Base-by-base conservation (phyloP, 2,329 filamentous ascomycete genomes). In the Rhinocladiella similis region DNA sequence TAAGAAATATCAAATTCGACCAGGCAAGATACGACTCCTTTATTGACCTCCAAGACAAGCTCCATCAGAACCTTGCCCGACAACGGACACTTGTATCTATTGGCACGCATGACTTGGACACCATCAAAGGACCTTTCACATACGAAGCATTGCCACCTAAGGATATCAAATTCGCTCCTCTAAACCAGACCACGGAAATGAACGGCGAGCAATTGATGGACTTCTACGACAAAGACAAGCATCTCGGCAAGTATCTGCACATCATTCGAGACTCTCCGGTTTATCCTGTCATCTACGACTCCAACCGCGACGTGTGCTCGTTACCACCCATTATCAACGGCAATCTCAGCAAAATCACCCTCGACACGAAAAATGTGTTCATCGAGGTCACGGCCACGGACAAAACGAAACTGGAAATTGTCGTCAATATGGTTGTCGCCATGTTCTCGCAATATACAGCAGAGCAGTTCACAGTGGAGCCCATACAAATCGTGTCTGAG, bases 281-380 rank as follows among this genome's bases (percentile, higher is more conserved):
- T 42, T 99, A 99, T 73, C 94, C 94, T 19, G 91, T 96, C 69
- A 96, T 99, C 69, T 93, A 91, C 73, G 94, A 99, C 72, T 84
- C 90, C 50, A 89, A 96, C 70, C 83, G 86, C 42, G 85, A 84
- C 43, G 91, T 99, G 35, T 93, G 94, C 76, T 97, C 93, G 6
- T 81, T 99, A 67, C 94, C 94, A 1, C 94, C 94, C 16, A 97
- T 99, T 67, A 99, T 99, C 80, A 99, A 99, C 77, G 86, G 92
- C 68, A 85, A 99, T 69, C 92, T 94, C 76, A 97, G 92, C 68
- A 99, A 99, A 77, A 99, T 99, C 71, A 91, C 87, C 6, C 77
- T 95, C 43, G 78, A 95, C 71, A 97, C 92, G 56, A 93, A 83
- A 70, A 97, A 99, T 69, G 85, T 99, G 69, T 90, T 99, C 75